phyloP scores from a whole-genome alignment of 257 asterid species.

The Verbena officinalis region DNA sequence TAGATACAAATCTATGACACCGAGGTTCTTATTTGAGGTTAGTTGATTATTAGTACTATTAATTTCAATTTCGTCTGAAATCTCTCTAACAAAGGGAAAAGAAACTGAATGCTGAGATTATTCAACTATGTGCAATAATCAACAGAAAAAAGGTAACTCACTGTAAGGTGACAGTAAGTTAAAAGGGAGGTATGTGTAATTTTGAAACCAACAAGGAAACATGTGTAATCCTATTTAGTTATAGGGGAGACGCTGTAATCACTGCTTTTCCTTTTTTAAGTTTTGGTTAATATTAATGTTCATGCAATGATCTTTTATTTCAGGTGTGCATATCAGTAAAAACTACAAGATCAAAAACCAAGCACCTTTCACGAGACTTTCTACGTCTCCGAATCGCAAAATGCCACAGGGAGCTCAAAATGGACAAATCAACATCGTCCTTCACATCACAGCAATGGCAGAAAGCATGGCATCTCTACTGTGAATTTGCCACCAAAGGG shows the following conservation, averaged over 20 bases:
- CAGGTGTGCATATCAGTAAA: slow-evolving; percentile 73
- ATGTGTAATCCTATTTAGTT: too few relatives aligned
- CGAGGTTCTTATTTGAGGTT: slow-evolving; percentile 88
- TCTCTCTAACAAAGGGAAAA: too few relatives aligned
- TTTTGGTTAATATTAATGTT: not conserved
- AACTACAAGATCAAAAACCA: slow-evolving; percentile 29
- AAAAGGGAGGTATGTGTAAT: too few relatives aligned
- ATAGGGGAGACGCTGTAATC: too few relatives aligned
- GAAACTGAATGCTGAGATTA: too few relatives aligned
- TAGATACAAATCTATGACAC: slow-evolving; percentile 69
- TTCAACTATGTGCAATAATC: too few relatives aligned
- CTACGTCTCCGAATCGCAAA: slow-evolving; percentile 63
- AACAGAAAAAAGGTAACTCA: too few relatives aligned
- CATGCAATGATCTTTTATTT: slow-evolving; percentile 20
- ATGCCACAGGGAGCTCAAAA: slow-evolving; percentile 76
- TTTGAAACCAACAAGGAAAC: too few relatives aligned
- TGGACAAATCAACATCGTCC: slow-evolving; percentile 52
- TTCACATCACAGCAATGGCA: slow-evolving; percentile 61
- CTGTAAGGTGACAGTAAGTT: too few relatives aligned
- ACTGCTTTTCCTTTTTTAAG: not conserved
- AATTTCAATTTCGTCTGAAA: not conserved
- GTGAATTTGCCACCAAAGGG: slow-evolving; percentile 91
- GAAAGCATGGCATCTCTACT: slow-evolving; percentile 74
- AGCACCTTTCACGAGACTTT: slow-evolving; percentile 50
- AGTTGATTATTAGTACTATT: slow-evolving; percentile 29